These are phyloP conservation scores for Sutorius australiensis DNA, from an alignment of 768 basidiomycete genomes.

Conservation along the genomic window DNA sequence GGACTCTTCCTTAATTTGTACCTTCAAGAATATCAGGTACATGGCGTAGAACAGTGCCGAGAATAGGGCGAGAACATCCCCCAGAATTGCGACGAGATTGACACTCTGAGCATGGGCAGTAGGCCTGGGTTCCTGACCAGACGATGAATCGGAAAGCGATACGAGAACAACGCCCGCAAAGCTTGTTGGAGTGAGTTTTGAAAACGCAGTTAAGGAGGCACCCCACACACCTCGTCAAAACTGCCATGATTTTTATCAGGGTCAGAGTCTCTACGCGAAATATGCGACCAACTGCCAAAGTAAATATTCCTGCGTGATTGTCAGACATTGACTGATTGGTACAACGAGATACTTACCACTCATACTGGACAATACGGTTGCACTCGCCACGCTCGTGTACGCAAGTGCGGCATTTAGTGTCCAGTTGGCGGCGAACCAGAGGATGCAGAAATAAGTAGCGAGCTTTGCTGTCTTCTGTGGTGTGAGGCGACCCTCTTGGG, in stretches of 20 bases:
- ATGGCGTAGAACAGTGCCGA: conserved; percentile 85
- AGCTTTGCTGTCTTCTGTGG: conserved; percentile 70
- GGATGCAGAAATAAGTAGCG: conserved; percentile 74
- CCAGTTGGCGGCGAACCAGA: conserved; percentile 98
- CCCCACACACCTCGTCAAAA: conserved; percentile 63
- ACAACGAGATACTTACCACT: conserved; percentile 56
- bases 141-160: conserved; percentile 76
- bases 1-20: conserved; percentile 75
- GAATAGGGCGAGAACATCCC: conserved; percentile 81
- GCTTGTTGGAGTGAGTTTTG: conserved; percentile 36
- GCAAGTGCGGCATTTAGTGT: conserved; percentile 76
- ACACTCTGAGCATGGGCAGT: conserved; percentile 13
- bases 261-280: conserved; percentile 80
- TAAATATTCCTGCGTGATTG: conserved; percentile 76
- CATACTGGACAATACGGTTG: conserved; percentile 84
- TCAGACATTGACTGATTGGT: not conserved
- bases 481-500: conserved; percentile 44
- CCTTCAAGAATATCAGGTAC: conserved; percentile 88
- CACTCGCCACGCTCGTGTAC: conserved; percentile 91
- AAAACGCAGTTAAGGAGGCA: not conserved
- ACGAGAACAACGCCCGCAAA: conserved; percentile 84
- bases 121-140: conserved; percentile 5
- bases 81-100: conserved; percentile 41
- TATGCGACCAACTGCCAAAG: conserved; percentile 75
- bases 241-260: conserved; percentile 68